These are phyloP conservation scores for Diaporthe longicolla DNA, from an alignment of 2,329 filamentous ascomycete genomes.

Conservation along the genomic window DNA sequence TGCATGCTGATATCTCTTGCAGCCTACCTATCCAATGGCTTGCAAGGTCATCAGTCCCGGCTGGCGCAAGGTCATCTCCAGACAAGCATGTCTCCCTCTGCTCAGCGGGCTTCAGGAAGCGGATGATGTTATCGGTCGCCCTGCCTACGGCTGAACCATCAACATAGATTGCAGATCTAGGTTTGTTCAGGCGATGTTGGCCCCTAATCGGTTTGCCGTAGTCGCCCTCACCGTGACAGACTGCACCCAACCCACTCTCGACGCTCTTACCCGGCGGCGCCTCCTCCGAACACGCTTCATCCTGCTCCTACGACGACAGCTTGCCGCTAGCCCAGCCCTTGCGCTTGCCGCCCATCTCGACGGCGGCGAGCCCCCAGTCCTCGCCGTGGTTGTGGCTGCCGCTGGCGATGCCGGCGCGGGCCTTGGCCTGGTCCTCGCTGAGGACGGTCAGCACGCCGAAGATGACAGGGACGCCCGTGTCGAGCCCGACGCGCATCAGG, in stretches of 20 bases:
- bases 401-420: slow-evolving; percentile 81
- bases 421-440: slow-evolving; percentile 87
- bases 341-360: slow-evolving; percentile 93
- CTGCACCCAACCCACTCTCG: background rate
- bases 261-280: background rate
- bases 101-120: background rate
- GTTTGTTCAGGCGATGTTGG: background rate
- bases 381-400: slow-evolving; percentile 92
- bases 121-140: background rate
- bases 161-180: background rate
- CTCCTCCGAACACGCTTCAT: background rate
- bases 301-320: slow-evolving; percentile 58
- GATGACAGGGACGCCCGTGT: slow-evolving; percentile 89
- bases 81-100: background rate
- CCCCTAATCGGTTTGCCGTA: background rate
- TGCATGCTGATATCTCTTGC: background rate
- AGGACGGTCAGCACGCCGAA: slow-evolving; percentile 94
- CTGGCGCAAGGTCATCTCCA: background rate
- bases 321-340: slow-evolving; percentile 84
- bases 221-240: background rate
- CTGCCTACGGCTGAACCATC: background rate
- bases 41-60: background rate
- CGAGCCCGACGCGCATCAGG: slow-evolving; percentile 93
- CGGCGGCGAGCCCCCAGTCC: slow-evolving; percentile 95
- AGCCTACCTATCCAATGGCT: slow-evolving; percentile 17